Evolutionary conservation across 1,284 basidiomycete species (phyloP), one percentile per base, ranked within the genome.

Genomic region (Malassezia vespertilionis): DNA sequence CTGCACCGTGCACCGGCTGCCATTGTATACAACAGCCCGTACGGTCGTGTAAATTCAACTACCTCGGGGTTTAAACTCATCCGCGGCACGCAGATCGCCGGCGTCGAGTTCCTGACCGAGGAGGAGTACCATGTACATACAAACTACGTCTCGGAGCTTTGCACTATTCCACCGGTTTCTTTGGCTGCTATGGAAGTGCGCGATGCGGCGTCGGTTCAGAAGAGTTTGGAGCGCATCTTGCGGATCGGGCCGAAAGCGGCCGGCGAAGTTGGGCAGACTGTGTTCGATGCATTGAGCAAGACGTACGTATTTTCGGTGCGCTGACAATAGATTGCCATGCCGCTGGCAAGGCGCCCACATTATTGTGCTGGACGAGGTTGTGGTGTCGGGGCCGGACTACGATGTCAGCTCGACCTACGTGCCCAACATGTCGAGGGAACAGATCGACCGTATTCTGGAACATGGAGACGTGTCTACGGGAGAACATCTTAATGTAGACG

Each of bases 281-380:
- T 65, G 17, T 70, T 68, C 27, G 65, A 68, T 32, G 64, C 58
- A 10, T 36, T 70, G 10, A 62, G 57, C 55, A 70, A 70, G 32
- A 70, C 67, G 62, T 67, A 44, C 54, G 64, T 63, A 18, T 4
- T 31, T 44, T 38, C 23, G n/a, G 21, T 30, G 5, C 14, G 4
- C 7, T 26, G 15, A 18, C 31, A 14, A 4, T 39, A 65, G 62
- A 0, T 44, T 70, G 32, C 67, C 67, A 5, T 66, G 63, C 37
- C 54, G 67, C 22, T 70, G 67, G 67, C 59, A 67, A 42, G 56
- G 54, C 6, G 50, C 57, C 2, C 67, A 70, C 40, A 70, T 70
- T 33, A 66, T 70, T 32, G 65, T 70, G 22, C 54, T 70, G 54
- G 67, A 70, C 37, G 65, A 70, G 37, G 59, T 70, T 12, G 58